Evolutionary conservation across 1,284 basidiomycete genomes (phyloP), one percentile per base, ranked within the genome.

Genomic region (Tremellales sp.): DNA sequence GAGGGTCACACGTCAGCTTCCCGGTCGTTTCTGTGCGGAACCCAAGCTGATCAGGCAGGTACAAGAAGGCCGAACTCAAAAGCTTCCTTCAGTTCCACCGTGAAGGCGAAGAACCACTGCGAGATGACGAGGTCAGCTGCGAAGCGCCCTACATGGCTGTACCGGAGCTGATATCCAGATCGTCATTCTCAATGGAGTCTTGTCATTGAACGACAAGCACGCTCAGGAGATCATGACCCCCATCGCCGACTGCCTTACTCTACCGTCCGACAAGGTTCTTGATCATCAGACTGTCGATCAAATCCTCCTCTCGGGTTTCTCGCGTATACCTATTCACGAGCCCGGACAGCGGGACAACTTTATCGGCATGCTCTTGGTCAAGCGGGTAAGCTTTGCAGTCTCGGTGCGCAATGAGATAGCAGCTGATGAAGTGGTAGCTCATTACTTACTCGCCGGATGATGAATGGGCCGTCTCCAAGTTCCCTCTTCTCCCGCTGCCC

Each of bases 1-100:
- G 84, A 86, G 57, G 77, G 75, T 37, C 73, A 78, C 52, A 75
- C 73, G 72, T 76, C 33, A 62, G 68, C 64, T 3, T 51, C 59
- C 31, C 8, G 10, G 11, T 31, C 40, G 11, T 15, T 19, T 17
- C 4, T 33, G 19, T 17, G 29, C 43, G 36, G 19, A 39, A 13
- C 29, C 29, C 10, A 12, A 19, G 26, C 24, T 41, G 25, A 49
- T 37, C 24, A 12, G 15, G n/a, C 52, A 90, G 86, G 0, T 93
- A 92, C 77, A 90, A 91, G 66, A 92, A 92, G 69, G 87, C 88
- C 0, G 88, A 94, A 66, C 81, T 97, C 40, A 91, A 89, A 74
- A 89, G 87, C 0, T 97, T 97, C 75, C 80, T 97, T 24, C 70
- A 91, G 65, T 89, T 93, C 74, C 89, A 93, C 74, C 79, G 89